Percentiles rank a stretch among this genome's conserved stretches.
Evolutionary conservation across 1,284 basidiomycete species (phyloP).

Genomic region (Apiotrichum sp.): DNA sequence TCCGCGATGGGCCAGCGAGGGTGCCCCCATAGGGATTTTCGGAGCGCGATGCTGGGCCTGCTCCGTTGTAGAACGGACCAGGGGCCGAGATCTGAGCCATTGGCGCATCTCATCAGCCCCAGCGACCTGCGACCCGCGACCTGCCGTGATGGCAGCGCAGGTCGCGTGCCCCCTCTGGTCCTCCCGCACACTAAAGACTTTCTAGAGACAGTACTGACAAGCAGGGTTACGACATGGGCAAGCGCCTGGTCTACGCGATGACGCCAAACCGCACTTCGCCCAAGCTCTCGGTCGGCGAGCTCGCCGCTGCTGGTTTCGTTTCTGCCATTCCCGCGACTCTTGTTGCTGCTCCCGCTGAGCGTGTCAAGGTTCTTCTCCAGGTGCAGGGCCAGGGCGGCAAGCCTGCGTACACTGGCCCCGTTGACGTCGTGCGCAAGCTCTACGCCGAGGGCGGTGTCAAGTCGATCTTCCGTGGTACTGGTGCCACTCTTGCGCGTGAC

Average conservation of each 20-base stretch:
- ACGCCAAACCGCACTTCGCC: conserved; percentile 48
- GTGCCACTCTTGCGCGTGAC: conserved; percentile 87
- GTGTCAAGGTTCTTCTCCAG: conserved; percentile 95
- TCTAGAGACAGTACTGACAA: neutral
- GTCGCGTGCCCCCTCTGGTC: too few relatives aligned
- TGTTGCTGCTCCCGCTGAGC: conserved; percentile 89
- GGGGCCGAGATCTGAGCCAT: too few relatives aligned
- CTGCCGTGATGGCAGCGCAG: too few relatives aligned
- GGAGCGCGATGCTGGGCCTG: too few relatives aligned
- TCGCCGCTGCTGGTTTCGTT: conserved; percentile 89
- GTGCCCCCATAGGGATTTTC: too few relatives aligned
- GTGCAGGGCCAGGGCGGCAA: conserved; percentile 80
- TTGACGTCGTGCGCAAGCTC: conserved; percentile 83
- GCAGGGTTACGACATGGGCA: conserved; percentile 90
- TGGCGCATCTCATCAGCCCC: too few relatives aligned
- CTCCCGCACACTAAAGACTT: too few relatives aligned
- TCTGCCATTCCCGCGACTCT: conserved; percentile 89
- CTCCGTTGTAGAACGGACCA: too few relatives aligned
- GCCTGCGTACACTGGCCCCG: conserved; percentile 79
- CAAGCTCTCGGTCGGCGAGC: conserved; percentile 68
- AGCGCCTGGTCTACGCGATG: conserved; percentile 70
- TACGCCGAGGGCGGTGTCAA: conserved; percentile 91
- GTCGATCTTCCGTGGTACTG: conserved; percentile 88
- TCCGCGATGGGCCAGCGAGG: neutral
- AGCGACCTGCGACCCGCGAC: too few relatives aligned